These are phyloP conservation scores for Venturiaceae sp. DNA, from an alignment of 2,329 filamentous ascomycete genomes.

Conservation along the genomic window DNA sequence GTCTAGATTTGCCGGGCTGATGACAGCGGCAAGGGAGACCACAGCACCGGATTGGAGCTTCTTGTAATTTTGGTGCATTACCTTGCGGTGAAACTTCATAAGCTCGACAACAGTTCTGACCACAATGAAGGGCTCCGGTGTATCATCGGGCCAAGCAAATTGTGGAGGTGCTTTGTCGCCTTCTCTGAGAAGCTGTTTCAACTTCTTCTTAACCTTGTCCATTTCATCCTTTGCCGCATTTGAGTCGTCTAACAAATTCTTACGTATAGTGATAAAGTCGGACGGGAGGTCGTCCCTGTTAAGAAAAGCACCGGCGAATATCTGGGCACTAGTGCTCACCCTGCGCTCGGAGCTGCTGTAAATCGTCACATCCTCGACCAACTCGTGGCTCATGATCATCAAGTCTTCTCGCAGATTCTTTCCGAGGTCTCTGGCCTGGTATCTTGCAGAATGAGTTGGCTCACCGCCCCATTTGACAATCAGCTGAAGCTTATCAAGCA, in stretches of 20 bases:
- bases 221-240: conserved; percentile 98
- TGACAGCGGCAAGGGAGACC: conserved; percentile 32
- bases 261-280: conserved; percentile 82
- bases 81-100: conserved; percentile 93
- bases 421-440: conserved; percentile 90
- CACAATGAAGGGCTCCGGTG: conserved; percentile 88
- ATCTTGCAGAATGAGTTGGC: conserved; percentile 91
- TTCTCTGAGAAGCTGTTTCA: conserved; percentile 83
- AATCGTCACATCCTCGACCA: conserved; percentile 84
- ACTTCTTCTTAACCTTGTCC: conserved; percentile 99
- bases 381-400: conserved; percentile 82
- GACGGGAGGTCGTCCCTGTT: conserved; percentile 76
- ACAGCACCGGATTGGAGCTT: conserved; percentile 60
- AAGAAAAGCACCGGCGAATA: conserved; percentile 85
- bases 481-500: conserved; percentile 90
- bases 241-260: conserved; percentile 91
- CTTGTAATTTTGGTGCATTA: conserved; percentile 90
- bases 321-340: conserved; percentile 92
- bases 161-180: conserved; percentile 90
- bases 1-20: not conserved
- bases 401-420: conserved; percentile 95
- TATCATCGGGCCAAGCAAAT: conserved; percentile 96
- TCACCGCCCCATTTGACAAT: conserved; percentile 99
- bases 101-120: conserved; percentile 85
- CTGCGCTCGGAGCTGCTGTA: conserved; percentile 94